Evolutionary conservation across 2,329 filamentous ascomycete genomes (phyloP).

Genomic region (Cercospora berteroae): DNA sequence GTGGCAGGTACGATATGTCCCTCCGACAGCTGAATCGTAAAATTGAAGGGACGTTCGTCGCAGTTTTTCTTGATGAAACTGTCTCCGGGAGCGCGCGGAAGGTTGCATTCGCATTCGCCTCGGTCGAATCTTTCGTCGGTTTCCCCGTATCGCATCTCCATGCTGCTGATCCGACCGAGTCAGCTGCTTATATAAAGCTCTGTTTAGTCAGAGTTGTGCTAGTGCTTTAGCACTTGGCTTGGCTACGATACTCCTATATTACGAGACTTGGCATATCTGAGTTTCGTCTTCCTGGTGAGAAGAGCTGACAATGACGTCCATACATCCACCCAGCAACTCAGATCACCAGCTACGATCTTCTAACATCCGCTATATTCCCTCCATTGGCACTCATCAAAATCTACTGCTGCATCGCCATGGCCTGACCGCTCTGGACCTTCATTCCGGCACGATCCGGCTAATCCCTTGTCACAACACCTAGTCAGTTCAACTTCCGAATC

Average conservation of each 20-base stretch:
- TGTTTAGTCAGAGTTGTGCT: not conserved
- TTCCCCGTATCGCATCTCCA: not conserved
- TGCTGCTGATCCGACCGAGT: not conserved
- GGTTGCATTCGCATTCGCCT: not conserved
- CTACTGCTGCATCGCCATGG: not conserved
- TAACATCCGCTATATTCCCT: not conserved
- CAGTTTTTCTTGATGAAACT: not conserved
- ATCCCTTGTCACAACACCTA: not conserved
- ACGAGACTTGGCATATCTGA: not conserved
- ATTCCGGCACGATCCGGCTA: not conserved
- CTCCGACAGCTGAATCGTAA: not conserved
- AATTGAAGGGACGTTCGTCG: not conserved
- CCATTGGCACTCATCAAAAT: not conserved
- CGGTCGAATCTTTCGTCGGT: not conserved
- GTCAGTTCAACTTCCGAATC: not conserved
- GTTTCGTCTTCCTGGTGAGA: not conserved
- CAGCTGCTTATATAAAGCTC: not conserved
- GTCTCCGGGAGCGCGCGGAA: not conserved
- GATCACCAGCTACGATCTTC: too few relatives aligned
- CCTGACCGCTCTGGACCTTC: not conserved
- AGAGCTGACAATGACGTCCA: not conserved
- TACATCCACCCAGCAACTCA: not conserved
- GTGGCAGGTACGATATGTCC: not conserved
- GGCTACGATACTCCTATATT: not conserved
- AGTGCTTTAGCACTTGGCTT: not conserved